Percentiles rank a stretch among this genome's conserved stretches.
Evolutionary conservation across 1,139 yeast species (phyloP).

Genomic region (Meyerozyma sp.): DNA sequence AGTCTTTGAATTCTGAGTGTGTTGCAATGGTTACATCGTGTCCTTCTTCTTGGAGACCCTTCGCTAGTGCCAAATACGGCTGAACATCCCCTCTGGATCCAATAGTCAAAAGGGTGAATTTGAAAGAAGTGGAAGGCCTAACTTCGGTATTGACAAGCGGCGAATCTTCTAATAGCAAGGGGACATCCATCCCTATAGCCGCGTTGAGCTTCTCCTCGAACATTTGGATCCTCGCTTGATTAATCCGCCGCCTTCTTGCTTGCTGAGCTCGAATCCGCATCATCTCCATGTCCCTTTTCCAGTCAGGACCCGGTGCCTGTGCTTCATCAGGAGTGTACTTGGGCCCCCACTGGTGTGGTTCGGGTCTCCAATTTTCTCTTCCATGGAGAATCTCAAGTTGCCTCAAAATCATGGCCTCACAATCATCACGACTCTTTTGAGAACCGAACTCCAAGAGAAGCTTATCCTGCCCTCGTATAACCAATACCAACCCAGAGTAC

Average conservation of each 20-base stretch:
- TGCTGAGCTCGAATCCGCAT: conserved; percentile 2
- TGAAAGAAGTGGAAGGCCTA: conserved; percentile 47
- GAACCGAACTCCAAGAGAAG: conserved; percentile 70
- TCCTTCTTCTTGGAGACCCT: conserved; percentile 73
- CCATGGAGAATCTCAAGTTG: conserved; percentile 41
- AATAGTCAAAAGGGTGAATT: conserved; percentile 73
- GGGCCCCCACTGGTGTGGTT: conserved; percentile 25
- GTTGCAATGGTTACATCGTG: conserved; percentile 82
- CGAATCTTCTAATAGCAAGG: conserved; percentile 61
- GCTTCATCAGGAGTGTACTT: conserved; percentile 5
- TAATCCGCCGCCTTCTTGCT: conserved; percentile 22
- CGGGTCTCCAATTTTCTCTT: conserved; percentile 21
- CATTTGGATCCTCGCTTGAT: conserved; percentile 50
- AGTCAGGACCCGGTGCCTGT: background rate
- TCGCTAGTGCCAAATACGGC: conserved; percentile 87
- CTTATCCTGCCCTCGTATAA: conserved; percentile 71
- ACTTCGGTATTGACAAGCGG: conserved; percentile 51
- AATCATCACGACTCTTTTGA: conserved; percentile 66
- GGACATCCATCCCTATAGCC: conserved; percentile 60
- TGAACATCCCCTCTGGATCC: conserved; percentile 97
- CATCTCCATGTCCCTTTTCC: conserved; percentile 12
- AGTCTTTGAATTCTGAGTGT: conserved; percentile 70
- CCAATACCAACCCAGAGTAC: conserved; percentile 64
- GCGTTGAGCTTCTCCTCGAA: conserved; percentile 58
- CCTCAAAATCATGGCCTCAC: conserved; percentile 48